Conservation (phyloP, 495 filamentous ascomycete species). For the Chaetomium tenue region DNA sequence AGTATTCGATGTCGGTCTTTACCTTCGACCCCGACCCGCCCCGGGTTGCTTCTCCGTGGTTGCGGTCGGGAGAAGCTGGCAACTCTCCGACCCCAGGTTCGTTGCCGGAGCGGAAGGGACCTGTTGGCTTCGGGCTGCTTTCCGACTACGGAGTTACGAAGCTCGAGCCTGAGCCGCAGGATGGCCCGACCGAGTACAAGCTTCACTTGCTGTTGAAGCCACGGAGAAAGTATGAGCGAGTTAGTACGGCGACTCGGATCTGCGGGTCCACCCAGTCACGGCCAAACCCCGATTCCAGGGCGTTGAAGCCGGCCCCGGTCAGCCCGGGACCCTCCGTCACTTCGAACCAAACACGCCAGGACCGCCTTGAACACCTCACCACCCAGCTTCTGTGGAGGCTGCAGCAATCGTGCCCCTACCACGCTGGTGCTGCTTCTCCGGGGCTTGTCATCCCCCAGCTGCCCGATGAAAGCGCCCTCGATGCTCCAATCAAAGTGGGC, state of each 20-base stretch:
- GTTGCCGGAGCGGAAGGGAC: slow-evolving; percentile 33
- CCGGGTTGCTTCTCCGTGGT: slow-evolving; percentile 87
- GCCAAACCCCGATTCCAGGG: slow-evolving; percentile 60
- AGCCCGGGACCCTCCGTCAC: slow-evolving; percentile 33
- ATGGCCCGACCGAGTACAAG: slow-evolving; percentile 95
- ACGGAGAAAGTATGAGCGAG: slow-evolving; percentile 66
- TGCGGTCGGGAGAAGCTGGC: slow-evolving; percentile 48
- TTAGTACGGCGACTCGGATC: slow-evolving; percentile 46
- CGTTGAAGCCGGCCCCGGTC: slow-evolving; percentile 36
- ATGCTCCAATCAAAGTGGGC: slow-evolving; percentile 56
- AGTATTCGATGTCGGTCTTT: slow-evolving; percentile 79
- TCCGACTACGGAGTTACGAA: slow-evolving; percentile 71
- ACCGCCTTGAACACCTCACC: slow-evolving; percentile 83
- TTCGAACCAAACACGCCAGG: slow-evolving; percentile 66
- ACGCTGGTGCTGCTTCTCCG: slow-evolving; percentile 64
- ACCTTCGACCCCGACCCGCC: slow-evolving; percentile 89
- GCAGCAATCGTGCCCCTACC: slow-evolving; percentile 91
- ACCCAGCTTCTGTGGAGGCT: slow-evolving; percentile 94
- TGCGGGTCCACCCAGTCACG: slow-evolving; percentile 58
- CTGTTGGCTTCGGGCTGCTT: slow-evolving; percentile 51
- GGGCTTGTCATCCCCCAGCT: slow-evolving; percentile 71
- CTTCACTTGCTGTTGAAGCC: slow-evolving; percentile 84
- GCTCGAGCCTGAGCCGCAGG: slow-evolving; percentile 86
- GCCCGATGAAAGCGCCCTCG: slow-evolving; percentile 57
- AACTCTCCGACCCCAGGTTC: slow-evolving; percentile 33